Conservation (phyloP, 495 filamentous ascomycete genomes). For the Ramalina intermedia region DNA sequence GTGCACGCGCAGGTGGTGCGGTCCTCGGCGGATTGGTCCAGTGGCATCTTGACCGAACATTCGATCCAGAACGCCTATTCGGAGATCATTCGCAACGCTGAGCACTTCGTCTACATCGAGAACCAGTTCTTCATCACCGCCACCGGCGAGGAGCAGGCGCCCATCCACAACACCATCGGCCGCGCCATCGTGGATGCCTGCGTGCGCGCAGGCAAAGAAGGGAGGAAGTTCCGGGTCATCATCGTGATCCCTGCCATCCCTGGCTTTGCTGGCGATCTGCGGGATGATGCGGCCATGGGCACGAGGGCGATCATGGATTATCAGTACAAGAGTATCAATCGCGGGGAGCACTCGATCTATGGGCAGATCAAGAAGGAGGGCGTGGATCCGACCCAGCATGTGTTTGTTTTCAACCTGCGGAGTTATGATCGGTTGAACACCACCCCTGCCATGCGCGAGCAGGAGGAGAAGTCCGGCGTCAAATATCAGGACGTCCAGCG, state of each 20-base stretch:
- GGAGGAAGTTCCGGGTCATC: constrained; percentile 81
- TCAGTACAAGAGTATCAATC: constrained; percentile 89
- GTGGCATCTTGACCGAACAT: constrained; percentile 75
- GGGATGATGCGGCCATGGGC: constrained; percentile 66
- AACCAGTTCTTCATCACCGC: constrained; percentile 97
- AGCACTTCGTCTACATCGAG: constrained; percentile 93
- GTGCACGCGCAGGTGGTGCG: constrained; percentile 73
- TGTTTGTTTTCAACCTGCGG: constrained; percentile 85
- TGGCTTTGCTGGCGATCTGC: constrained; percentile 82
- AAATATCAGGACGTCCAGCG: constrained; percentile 74
- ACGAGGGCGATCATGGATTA: constrained; percentile 97
- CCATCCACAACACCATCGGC: constrained; percentile 79
- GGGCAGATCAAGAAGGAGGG: constrained; percentile 62
- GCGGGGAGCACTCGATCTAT: constrained; percentile 82
- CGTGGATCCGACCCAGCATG: constrained; percentile 63
- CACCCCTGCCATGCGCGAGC: constrained; percentile 47
- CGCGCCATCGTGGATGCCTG: constrained; percentile 80
- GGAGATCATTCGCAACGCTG: constrained; percentile 66
- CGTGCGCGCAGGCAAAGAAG: constrained; percentile 65
- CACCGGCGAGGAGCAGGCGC: constrained; percentile 71
- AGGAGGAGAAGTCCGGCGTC: constrained; percentile 67
- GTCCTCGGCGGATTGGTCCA: constrained; percentile 89
- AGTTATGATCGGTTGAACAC: constrained; percentile 84
- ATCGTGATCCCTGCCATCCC: constrained; percentile 81
- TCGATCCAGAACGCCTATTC: constrained; percentile 88